phyloP scores from a whole-genome alignment of 2,329 filamentous ascomycete species.

The Colletotrichum liriopes region DNA sequence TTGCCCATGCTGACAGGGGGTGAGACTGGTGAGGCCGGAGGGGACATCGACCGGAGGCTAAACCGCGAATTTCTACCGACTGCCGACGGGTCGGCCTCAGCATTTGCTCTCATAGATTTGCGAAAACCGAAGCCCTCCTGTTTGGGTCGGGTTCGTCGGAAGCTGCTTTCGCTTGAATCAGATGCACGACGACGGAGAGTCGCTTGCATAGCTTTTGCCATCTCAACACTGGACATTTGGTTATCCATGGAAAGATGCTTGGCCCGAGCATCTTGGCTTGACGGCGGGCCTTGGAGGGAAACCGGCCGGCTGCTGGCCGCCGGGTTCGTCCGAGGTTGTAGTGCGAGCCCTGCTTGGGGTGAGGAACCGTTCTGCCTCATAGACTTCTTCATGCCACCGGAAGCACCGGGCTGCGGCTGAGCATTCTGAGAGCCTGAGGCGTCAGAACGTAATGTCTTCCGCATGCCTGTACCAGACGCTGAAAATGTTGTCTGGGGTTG shows the following conservation, averaged over 20 bases:
- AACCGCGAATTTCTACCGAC: constrained; percentile 61
- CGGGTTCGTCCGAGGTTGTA: background rate
- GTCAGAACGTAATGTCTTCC: constrained; percentile 46
- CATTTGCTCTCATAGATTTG: constrained; percentile 76
- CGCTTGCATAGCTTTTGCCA: constrained; percentile 47
- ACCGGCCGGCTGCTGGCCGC: constrained; percentile 12
- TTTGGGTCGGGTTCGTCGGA: constrained; percentile 74
- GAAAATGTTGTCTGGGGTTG: constrained; percentile 42
- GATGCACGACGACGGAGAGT: constrained; percentile 69
- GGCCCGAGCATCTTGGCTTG: constrained; percentile 4
- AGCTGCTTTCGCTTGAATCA: constrained; percentile 85
- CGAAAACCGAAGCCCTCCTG: constrained; percentile 75
- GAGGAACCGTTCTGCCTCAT: constrained; percentile 43
- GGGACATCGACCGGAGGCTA: constrained; percentile 80
- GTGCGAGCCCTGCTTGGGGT: background rate
- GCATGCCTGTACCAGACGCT: constrained; percentile 45
- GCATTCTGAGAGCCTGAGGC: background rate
- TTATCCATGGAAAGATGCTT: constrained; percentile 33
- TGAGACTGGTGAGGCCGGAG: constrained; percentile 67
- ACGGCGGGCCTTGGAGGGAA: constrained; percentile 28
- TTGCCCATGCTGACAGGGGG: constrained; percentile 59
- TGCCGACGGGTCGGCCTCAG: constrained; percentile 59
- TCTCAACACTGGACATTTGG: constrained; percentile 41
- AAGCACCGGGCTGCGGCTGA: constrained; percentile 1
- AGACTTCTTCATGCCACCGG: constrained; percentile 51